A percentile compares a stretch with the other conserved stretches of the same genome.
Evolutionary conservation across 768 basidiomycete genomes (phyloP).

Genomic region (Termitomyces sp.): DNA sequence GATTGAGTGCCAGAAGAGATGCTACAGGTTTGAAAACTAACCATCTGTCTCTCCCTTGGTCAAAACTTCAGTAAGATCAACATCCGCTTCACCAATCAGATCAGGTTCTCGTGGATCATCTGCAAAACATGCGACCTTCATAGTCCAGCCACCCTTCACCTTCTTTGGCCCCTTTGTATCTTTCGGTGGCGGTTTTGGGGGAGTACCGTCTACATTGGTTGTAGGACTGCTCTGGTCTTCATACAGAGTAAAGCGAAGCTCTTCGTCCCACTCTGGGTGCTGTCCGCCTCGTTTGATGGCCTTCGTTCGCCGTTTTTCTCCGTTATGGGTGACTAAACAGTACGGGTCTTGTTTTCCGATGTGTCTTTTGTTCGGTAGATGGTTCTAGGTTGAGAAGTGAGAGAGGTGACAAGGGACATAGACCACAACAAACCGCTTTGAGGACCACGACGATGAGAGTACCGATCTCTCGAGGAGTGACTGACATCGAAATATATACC

Average conservation of each 20-base stretch:
- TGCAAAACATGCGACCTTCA: conserved; percentile 87
- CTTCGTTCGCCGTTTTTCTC: conserved; percentile 83
- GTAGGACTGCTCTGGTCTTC: conserved; percentile 65
- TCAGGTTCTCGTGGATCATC: conserved; percentile 95
- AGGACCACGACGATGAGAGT: conserved; percentile 92
- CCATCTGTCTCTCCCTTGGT: conserved; percentile 97
- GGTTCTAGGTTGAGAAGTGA: conserved; percentile 48
- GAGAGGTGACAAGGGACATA: conserved; percentile 10
- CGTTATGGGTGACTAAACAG: conserved; percentile 73
- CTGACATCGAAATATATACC: conserved; percentile 39
- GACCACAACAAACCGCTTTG: conserved; percentile 69
- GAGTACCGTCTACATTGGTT: conserved; percentile 36
- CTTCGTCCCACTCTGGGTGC: conserved; percentile 99
- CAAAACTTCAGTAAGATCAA: conserved; percentile 85
- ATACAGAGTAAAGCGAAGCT: conserved; percentile 84
- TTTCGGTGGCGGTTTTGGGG: conserved; percentile 71
- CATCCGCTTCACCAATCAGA: conserved; percentile 85
- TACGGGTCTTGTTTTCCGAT: conserved; percentile 99
- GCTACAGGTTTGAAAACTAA: conserved; percentile 30
- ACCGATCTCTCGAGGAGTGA: conserved; percentile 72
- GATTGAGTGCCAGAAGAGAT: conserved; percentile 1
- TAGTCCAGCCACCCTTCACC: conserved; percentile 67
- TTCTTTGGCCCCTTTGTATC: conserved; percentile 37
- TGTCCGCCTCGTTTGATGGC: conserved; percentile 97
- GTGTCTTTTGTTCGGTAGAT: conserved; percentile 85